phyloP scores from a whole-genome alignment of 306 rosid species.

The Cucurbita moschata region DNA sequence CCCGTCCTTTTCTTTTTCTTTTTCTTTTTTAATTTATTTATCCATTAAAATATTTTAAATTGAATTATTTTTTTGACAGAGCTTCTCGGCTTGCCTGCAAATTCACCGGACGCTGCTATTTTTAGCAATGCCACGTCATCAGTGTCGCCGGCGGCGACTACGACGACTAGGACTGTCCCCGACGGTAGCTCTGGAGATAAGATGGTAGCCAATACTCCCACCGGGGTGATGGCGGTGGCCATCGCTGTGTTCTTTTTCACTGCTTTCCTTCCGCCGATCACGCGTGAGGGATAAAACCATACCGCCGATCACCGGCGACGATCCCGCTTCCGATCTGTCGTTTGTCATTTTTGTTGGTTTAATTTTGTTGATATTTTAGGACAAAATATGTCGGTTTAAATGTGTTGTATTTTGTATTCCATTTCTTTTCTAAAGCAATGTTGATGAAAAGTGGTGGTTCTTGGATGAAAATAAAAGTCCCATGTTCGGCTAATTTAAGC shows the following conservation, averaged over 20 bases:
- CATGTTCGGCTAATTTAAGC: too few relatives aligned
- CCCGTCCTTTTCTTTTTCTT: neutral
- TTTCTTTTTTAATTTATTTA: neutral
- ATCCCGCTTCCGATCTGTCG: neutral
- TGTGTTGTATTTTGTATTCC: neutral
- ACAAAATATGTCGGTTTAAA: neutral
- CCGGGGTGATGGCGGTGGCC: slow-evolving; percentile 15
- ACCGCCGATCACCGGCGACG: too few relatives aligned
- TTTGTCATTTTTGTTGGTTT: neutral
- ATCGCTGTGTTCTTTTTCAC: neutral
- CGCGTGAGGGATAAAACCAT: neutral
- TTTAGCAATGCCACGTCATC: slow-evolving; percentile 29
- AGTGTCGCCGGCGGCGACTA: neutral
- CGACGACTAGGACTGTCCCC: neutral
- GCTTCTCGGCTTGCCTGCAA: slow-evolving; percentile 50
- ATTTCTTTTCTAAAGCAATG: neutral
- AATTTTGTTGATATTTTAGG: slow-evolving; percentile 1
- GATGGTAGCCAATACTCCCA: slow-evolving; percentile 11
- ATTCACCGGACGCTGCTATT: slow-evolving; percentile 66
- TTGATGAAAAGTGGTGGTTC: neutral
- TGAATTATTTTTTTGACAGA: slow-evolving; percentile 16
- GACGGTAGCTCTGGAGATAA: slow-evolving; percentile 4
- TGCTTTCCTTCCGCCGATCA: slow-evolving; percentile 6
- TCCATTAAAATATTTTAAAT: neutral
- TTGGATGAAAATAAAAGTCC: too few relatives aligned